Conservation (phyloP, 2,329 filamentous ascomycete species). For the Aspergillus pseudonomiae region DNA sequence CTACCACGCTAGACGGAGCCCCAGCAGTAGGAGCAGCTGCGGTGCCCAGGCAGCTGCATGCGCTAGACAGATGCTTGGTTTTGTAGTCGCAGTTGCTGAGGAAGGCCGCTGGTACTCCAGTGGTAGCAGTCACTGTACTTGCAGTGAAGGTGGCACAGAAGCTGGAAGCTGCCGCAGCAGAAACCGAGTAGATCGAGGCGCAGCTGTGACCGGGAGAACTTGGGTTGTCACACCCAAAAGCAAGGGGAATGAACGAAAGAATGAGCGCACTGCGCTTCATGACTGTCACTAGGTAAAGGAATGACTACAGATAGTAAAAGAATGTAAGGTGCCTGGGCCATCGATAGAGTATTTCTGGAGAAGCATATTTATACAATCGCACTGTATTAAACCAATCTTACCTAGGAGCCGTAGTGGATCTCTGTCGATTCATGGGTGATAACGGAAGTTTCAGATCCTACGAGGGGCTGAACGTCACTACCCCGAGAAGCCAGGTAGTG, state of each 20-base stretch:
- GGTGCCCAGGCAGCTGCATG: conserved; percentile 29
- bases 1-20: background rate
- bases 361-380: background rate
- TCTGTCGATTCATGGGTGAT: background rate
- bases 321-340: background rate
- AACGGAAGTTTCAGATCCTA: background rate
- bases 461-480: background rate
- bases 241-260: conserved; percentile 25
- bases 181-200: conserved; percentile 27
- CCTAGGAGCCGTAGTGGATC: background rate
- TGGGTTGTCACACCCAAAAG: conserved; percentile 25
- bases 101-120: conserved; percentile 23
- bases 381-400: background rate
- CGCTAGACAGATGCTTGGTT: conserved; percentile 27
- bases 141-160: conserved; percentile 31
- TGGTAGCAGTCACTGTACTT: conserved; percentile 25
- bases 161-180: conserved; percentile 22
- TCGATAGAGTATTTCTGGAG: background rate
- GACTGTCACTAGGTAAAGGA: conserved; percentile 18
- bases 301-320: background rate
- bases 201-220: conserved; percentile 11
- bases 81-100: conserved; percentile 25
- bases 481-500: background rate
- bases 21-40: conserved; percentile 1
- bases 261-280: conserved; percentile 32